A percentile compares a stretch with the other conserved stretches of the same genome.
phyloP scores from a whole-genome alignment of 2,329 filamentous ascomycete genomes.

The Trichoderma koningii region DNA sequence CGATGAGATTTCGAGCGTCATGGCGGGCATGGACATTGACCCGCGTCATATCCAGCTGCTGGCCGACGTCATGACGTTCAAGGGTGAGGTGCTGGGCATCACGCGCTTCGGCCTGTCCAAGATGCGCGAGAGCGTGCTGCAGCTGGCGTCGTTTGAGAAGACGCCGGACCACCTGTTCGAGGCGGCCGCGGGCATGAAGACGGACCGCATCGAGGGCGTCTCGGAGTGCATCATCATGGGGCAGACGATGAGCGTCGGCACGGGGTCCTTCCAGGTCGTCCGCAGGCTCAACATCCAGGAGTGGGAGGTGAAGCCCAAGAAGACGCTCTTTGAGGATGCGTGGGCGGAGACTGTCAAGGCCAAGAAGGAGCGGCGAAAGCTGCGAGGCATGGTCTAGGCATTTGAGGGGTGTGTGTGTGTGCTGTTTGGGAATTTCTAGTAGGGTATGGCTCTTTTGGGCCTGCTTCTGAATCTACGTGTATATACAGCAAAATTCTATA shows the following conservation, averaged over 20 bases:
- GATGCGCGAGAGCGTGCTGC: constrained; percentile 91
- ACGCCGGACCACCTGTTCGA: constrained; percentile 97
- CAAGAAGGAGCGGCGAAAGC: constrained; percentile 26
- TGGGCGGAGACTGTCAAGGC: constrained; percentile 46
- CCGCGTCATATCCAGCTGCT: constrained; percentile 97
- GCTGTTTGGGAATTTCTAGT: not conserved
- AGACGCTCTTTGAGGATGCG: constrained; percentile 71
- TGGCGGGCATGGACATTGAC: constrained; percentile 94
- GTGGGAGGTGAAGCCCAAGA: constrained; percentile 58
- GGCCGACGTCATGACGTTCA: constrained; percentile 98
- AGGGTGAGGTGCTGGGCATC: constrained; percentile 94
- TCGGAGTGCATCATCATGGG: constrained; percentile 98
- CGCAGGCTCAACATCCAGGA: constrained; percentile 69
- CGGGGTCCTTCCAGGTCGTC: constrained; percentile 88
- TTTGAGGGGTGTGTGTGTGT: not conserved
- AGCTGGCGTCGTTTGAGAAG: constrained; percentile 96
- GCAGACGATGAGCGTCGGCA: constrained; percentile 88
- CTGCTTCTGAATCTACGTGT: too few species aligned
- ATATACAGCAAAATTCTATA: too few species aligned
- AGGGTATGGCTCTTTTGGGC: too few species aligned
- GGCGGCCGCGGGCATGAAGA: constrained; percentile 88
- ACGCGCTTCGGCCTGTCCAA: constrained; percentile 95
- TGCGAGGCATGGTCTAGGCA: not conserved
- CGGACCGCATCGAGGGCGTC: constrained; percentile 88
- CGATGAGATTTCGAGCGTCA: constrained; percentile 82